Base-by-base conservation (phyloP, 2,329 filamentous ascomycete species). In the Talaromyces funiculosus region DNA sequence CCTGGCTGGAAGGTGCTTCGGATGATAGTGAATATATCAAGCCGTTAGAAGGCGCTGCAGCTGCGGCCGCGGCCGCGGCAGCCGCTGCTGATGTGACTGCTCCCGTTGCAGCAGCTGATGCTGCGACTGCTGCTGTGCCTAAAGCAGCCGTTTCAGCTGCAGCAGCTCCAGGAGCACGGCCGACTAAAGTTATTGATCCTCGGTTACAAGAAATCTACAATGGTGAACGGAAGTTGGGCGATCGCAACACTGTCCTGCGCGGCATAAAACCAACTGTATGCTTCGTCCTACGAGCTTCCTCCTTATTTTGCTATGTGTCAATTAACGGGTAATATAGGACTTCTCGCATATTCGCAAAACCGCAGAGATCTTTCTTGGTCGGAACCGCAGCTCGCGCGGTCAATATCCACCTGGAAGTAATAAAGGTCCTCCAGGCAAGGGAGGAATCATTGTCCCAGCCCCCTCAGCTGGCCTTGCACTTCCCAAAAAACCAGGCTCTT, bases 1-100 rank as follows among this genome's bases (percentile, higher is more conserved):
- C 91, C 18, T 99, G 92, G 90, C 80, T 99, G 58, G 90, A 93
- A 71, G 92, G 93, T 40, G 90, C 91, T 53, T 90, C 89, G 55
- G 90, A 92, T 71, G 90, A 95, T 71, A 93, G 89, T 74, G 93
- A 97, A 73, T 94, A 92, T 73, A 96, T 99, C 77, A 92, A 90
- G 75, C 87, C 90, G 8, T 75, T 95, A 55, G 88, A 88, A 26
- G 87, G 86, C 22, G 69, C 72, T 1, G 68, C 68, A 14, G 79
- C 79, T 1, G 75, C 75, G 12, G 77, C 40, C 10, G 40, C 40
- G 18, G 70, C 75, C 14, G 76, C 73, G 62, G 74, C 75, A 45
- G 73, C 73, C 8, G 81, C 82, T 1, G 18, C 51, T 24, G 77
- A 77, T 7, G 69, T 73, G 22, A 75, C 73, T 62, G 74, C 74